These are phyloP conservation scores for Termitomyces sp. DNA, from an alignment of 768 basidiomycete species.

Conservation along the genomic window DNA sequence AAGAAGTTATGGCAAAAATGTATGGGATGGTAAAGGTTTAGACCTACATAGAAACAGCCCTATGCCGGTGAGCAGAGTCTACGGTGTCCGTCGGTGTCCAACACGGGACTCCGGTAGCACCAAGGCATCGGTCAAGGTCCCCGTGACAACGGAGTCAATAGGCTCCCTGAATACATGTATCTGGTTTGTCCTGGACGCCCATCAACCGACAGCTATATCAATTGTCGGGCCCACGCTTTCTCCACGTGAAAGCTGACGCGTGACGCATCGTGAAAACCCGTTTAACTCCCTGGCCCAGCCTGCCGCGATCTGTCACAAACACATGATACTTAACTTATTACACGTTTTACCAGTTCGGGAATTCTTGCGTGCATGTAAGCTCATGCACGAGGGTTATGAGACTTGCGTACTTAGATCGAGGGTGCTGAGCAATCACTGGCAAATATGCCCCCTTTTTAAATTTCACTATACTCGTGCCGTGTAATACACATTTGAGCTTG, in stretches of 20 bases:
- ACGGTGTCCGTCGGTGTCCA: no score
- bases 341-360: conserved; percentile 4
- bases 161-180: neutral
- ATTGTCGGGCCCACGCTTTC: conserved; percentile 7
- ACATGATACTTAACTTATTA: conserved; percentile 4
- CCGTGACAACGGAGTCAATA: neutral
- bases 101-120: no score
- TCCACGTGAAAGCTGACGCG: conserved; percentile 15
- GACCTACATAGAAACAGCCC: no score
- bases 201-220: conserved; percentile 7
- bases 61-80: no score
- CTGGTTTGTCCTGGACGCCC: conserved; percentile 10
- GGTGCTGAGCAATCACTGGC: conserved; percentile 6
- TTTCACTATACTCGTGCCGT: no score
- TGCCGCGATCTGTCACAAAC: conserved; percentile 5
- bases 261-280: conserved; percentile 2
- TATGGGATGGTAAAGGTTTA: no score
- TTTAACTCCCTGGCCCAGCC: neutral
- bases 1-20: neutral
- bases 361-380: conserved; percentile 6
- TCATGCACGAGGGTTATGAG: conserved; percentile 7
- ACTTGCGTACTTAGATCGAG: conserved; percentile 4
- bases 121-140: neutral
- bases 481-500: conserved; percentile 1
- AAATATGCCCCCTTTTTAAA: conserved; percentile 10